phyloP scores from a whole-genome alignment of 2,329 filamentous ascomycete species.

The Phyllosticta citribraziliensis region DNA sequence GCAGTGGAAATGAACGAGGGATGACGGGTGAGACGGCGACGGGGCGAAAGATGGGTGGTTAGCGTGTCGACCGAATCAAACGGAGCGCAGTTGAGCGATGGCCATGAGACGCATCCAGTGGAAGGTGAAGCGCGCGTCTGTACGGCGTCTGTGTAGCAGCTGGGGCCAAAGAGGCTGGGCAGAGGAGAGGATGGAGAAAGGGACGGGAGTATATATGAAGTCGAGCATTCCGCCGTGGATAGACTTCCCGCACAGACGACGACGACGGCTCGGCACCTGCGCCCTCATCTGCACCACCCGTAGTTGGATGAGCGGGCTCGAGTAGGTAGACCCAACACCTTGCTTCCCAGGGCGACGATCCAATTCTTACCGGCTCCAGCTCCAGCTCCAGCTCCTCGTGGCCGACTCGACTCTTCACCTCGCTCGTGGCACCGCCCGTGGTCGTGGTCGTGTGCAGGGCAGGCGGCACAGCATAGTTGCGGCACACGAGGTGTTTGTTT shows the following conservation, averaged over 20 bases:
- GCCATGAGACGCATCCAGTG: neutral
- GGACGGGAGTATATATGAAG: neutral
- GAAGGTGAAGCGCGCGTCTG: neutral
- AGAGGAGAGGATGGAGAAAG: neutral
- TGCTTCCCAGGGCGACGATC: neutral
- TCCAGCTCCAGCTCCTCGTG: neutral
- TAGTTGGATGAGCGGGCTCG: neutral
- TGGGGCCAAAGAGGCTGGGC: neutral
- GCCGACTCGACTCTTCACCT: neutral
- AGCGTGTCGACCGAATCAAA: neutral
- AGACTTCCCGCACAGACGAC: neutral
- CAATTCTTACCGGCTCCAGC: neutral
- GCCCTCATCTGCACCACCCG: neutral
- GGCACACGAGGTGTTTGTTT: constrained; percentile 4
- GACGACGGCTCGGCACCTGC: neutral
- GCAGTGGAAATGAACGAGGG: neutral
- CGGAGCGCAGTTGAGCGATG: neutral
- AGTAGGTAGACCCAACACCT: neutral
- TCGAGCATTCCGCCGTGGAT: neutral
- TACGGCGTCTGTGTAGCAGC: neutral
- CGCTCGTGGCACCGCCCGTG: neutral
- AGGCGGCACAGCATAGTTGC: neutral
- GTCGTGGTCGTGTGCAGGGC: neutral
- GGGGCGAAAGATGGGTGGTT: neutral
- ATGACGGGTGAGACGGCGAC: neutral